Evolutionary conservation across 805 yeast species (phyloP).

Genomic region (Wickerhamiella alocasiicola): DNA sequence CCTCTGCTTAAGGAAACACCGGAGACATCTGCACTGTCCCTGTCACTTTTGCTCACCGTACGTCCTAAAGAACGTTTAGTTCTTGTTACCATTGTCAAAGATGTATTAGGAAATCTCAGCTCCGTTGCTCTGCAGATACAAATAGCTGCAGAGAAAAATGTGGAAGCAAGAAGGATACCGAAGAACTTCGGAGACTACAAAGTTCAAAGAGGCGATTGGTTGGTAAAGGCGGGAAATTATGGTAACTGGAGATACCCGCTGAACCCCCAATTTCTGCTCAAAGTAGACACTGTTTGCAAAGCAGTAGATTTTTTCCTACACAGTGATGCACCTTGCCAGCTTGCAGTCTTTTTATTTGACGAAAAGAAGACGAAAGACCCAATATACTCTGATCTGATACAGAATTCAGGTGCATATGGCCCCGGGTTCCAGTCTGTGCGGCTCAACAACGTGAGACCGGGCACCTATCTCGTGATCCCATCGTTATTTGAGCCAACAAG

Average conservation of each 20-base stretch:
- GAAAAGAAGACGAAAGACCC: not conserved
- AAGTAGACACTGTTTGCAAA: not conserved
- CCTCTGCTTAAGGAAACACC: constrained; percentile 3
- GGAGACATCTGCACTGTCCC: constrained; percentile 5
- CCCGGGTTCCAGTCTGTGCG: constrained; percentile 1
- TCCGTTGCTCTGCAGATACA: constrained; percentile 1
- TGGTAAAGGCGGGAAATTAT: not conserved
- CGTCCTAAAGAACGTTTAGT: not conserved
- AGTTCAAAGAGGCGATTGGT: not conserved
- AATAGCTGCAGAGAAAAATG: not conserved
- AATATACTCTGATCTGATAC: not conserved
- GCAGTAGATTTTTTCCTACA: not conserved
- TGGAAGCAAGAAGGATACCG: not conserved
- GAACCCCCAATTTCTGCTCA: not conserved
- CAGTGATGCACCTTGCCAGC: constrained; percentile 2
- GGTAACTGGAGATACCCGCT: not conserved
- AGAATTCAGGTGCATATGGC: constrained; percentile 4
- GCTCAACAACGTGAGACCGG: constrained; percentile 4
- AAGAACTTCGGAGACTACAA: constrained; percentile 2
- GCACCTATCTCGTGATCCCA: constrained; percentile 2
- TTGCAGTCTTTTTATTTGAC: constrained; percentile 4
- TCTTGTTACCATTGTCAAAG: not conserved
- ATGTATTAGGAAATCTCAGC: not conserved
- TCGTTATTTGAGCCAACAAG: constrained; percentile 4
- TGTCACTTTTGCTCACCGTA: not conserved